Evolutionary conservation across 2,329 filamentous ascomycete genomes (phyloP).

Genomic region (Pseudocercospora fijiensis): DNA sequence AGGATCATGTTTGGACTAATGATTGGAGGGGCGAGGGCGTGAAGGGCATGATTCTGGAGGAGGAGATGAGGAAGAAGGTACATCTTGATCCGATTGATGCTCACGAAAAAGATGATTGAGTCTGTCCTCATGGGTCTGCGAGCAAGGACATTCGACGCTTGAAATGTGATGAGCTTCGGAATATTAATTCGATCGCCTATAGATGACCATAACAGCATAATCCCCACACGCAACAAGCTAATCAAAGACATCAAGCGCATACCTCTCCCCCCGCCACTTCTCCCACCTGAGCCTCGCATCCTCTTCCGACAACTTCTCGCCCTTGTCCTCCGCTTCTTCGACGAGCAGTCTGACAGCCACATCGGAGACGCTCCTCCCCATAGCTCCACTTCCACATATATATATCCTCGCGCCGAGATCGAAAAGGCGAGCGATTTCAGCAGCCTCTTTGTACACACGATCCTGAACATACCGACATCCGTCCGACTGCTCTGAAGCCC

Average conservation of each 20-base stretch:
- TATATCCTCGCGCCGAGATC: constrained; percentile 57
- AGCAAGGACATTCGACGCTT: background rate
- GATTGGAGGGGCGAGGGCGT: constrained; percentile 42
- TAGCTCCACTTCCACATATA: constrained; percentile 58
- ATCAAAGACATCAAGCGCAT: background rate
- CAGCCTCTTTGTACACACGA: constrained; percentile 49
- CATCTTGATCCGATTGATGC: background rate
- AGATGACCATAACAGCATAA: background rate
- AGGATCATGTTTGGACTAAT: constrained; percentile 40
- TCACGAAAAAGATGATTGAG: background rate
- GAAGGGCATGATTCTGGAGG: constrained; percentile 39
- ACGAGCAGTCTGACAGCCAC: background rate
- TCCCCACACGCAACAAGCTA: background rate
- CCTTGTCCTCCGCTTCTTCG: background rate
- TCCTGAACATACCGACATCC: constrained; percentile 58
- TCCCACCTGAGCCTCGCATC: background rate
- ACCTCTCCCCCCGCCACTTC: background rate
- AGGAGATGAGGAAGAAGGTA: constrained; percentile 34
- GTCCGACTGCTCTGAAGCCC: constrained; percentile 41
- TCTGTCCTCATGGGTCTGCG: background rate
- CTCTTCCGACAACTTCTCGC: background rate
- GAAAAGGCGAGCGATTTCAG: constrained; percentile 49
- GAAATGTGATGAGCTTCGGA: background rate
- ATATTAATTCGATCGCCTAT: background rate
- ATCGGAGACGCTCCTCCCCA: constrained; percentile 11